Base-by-base conservation (phyloP, 257 asterid genomes). In the Solanum infundibuliforme region DNA sequence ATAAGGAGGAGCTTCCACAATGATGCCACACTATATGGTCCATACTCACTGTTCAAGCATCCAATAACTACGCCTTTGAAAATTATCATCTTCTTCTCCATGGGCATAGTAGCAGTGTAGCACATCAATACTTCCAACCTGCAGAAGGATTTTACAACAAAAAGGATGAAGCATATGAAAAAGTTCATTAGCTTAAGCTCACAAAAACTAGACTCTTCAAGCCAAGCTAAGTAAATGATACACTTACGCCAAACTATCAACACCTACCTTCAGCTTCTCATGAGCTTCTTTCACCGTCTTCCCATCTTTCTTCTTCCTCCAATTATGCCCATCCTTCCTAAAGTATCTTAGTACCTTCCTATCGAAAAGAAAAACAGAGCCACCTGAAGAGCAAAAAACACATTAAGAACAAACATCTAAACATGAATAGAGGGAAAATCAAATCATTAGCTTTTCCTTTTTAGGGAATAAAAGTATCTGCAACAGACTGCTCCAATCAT, bases 51-150 rank as follows among this genome's bases (percentile, higher is more conserved):
- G 93, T 92, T 97, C 99, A 89, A 97, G 99, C 94, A 97, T 90
- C 99, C 99, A 97, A 91, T 97, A 97, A 93, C 99, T 92, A 86
- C 98, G 98, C 91, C 99, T 95, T 91, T 97, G 99, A 91, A 97
- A 95, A 90, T 90, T 94, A 90, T 94, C 98, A 81, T 96, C 93
- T 34, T 97, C 98, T 92, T 95, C 99, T 65, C 99, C 99, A 90
- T 97, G 99, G 77, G 99, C 99, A 92, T 97, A 97, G 90, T 97
- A 97, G 91, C 99, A 97, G 91, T 97, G 98, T 89, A 97, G 92
- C 98, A 91, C 94, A 88, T 97, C 99, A 91, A 97, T 91, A 90
- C 99, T 97, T 91, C 98, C 99, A 69, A 97, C 98, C 99, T 97
- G 92, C 86, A 90, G 75, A 88, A 43, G 89, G 76, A 88, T 35